Evolutionary conservation across 768 basidiomycete species (phyloP).

Genomic region (Hericium coralloides): DNA sequence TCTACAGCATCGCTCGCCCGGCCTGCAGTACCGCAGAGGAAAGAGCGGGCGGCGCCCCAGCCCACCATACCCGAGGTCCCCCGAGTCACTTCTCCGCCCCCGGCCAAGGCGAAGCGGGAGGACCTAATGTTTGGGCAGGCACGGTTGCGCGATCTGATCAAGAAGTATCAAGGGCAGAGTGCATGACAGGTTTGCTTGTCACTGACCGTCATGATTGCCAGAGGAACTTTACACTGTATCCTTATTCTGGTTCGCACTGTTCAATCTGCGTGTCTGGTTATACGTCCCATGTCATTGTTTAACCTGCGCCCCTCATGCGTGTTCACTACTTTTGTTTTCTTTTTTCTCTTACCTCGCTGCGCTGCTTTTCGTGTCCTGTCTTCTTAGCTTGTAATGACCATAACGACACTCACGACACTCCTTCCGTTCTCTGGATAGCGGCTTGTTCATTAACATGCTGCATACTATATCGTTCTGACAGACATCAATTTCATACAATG

Average conservation of each 20-base stretch:
- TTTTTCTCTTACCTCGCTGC: no score
- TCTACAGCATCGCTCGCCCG: constrained; percentile 71
- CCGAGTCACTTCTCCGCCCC: constrained; percentile 1
- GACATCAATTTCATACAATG: no score
- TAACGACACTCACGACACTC: no score
- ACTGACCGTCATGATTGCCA: no score
- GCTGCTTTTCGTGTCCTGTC: no score
- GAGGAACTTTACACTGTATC: neutral
- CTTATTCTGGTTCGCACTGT: neutral
- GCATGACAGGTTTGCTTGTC: neutral
- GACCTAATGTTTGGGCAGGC: constrained; percentile 74
- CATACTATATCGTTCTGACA: no score
- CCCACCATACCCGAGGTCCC: constrained; percentile 19
- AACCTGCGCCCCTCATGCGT: no score
- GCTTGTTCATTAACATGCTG: no score
- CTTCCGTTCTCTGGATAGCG: no score
- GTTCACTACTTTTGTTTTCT: no score
- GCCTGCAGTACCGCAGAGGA: constrained; percentile 22
- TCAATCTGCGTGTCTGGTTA: neutral
- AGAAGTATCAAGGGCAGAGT: constrained; percentile 58
- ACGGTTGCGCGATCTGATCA: constrained; percentile 66
- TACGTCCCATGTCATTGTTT: neutral
- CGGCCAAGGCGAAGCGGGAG: constrained; percentile 14
- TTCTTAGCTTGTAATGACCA: no score
- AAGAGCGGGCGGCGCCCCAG: constrained; percentile 21